These are phyloP conservation scores for Aspergillus fijiensis DNA, from an alignment of 2,329 filamentous ascomycete genomes.

Conservation along the genomic window DNA sequence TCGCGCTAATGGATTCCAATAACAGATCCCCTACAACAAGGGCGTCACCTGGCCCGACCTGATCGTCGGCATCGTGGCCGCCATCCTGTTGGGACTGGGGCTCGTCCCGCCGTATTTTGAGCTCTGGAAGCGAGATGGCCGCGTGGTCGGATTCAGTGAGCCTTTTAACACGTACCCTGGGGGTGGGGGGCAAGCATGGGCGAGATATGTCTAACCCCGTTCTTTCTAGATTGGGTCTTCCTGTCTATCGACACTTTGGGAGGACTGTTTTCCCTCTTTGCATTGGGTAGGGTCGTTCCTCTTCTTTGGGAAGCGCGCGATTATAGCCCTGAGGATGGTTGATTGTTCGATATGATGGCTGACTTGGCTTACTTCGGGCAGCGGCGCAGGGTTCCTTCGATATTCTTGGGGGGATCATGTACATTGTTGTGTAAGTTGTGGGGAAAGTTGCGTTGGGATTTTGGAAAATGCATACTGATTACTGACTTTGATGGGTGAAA, in stretches of 20 bases:
- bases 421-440: slow-evolving; percentile 57
- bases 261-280: slow-evolving; percentile 64
- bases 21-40: slow-evolving; percentile 53
- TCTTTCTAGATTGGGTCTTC: slow-evolving; percentile 53
- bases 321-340: too few species aligned
- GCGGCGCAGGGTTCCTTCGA: slow-evolving; percentile 63
- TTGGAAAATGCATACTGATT: background rate
- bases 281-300: slow-evolving; percentile 51
- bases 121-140: slow-evolving; percentile 60
- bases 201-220: background rate
- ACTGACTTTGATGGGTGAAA: background rate
- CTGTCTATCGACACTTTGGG: slow-evolving; percentile 60
- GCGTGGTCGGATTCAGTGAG: slow-evolving; percentile 61
- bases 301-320: too few species aligned
- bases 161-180: slow-evolving; percentile 11
- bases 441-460: background rate
- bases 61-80: slow-evolving; percentile 58
- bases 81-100: slow-evolving; percentile 57
- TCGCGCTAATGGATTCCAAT: background rate
- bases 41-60: slow-evolving; percentile 57
- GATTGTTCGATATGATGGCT: background rate
- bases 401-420: slow-evolving; percentile 59
- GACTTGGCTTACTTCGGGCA: slow-evolving; percentile 29
- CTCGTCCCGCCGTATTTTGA: slow-evolving; percentile 63
- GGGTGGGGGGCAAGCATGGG: too few species aligned